Base-by-base conservation (phyloP, 768 basidiomycete species). In the Rhodosporidiobolus sp. region DNA sequence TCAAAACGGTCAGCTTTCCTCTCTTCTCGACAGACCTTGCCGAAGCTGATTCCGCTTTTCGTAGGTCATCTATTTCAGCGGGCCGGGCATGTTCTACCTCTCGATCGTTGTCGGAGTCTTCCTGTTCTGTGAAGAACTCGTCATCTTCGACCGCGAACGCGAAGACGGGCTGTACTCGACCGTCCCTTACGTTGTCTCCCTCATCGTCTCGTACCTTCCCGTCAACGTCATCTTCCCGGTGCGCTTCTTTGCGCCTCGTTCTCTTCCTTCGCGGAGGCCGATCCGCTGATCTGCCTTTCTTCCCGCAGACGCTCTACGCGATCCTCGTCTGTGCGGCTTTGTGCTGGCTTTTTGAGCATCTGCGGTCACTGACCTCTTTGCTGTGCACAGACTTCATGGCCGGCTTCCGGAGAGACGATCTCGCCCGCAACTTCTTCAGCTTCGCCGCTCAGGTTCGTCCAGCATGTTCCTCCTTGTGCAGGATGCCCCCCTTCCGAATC, bases 131-230 rank as follows among this genome's bases (percentile, higher is more conserved):
- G 78, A 79, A 52, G 78, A 80, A 48, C 79, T 83, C 48, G 78
- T 83, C 63, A 81, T 85, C 61, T 85, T 85, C 59, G 84, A 85
- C 72, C 80, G 84, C 14, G 84, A 85, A 66, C 80, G 81, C 34
- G 84, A 85, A 63, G 77, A 78, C 53, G 26, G 71, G 30, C 56
- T 66, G 7, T 77, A 82, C 77, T 73, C 77, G 28, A 81, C 82
- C 1, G 75, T 80, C 3, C 82, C 84, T 1, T 84, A 82, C 74
- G 76, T 85, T 55, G 34, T 82, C 16, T 79, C 82, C 3, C 81
- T 83, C 56, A 80, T 83, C 60, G 28, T 83, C 48, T 79, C 83
- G 17, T 82, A 80, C 65, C 73, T 84, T 1, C 73, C 83, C 0
- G 80, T 82, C 17, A 83, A 82, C 59, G 74, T 83, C n/a, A n/a